A percentile compares a stretch with the other conserved stretches of the same genome.
phyloP scores from a whole-genome alignment of 2,329 filamentous ascomycete species.

The Colletotrichum orchidophilum region DNA sequence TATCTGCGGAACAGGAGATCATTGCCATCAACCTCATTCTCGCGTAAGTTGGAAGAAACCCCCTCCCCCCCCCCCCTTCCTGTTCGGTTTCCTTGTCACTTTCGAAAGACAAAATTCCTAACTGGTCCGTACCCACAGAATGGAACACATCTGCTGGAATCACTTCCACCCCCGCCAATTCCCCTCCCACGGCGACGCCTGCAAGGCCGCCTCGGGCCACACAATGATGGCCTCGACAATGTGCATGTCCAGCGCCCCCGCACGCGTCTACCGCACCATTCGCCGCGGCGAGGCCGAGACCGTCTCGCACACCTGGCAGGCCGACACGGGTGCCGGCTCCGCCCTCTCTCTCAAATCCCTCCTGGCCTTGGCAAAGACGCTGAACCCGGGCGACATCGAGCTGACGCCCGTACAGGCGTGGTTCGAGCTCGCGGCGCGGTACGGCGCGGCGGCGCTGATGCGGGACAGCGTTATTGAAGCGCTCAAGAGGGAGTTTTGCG shows the following conservation, averaged over 20 bases:
- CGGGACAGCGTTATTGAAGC: slow-evolving; percentile 44
- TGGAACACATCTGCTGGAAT: slow-evolving; percentile 63
- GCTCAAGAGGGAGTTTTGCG: slow-evolving; percentile 52
- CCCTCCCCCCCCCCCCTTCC: background rate
- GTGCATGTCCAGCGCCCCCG: slow-evolving; percentile 51
- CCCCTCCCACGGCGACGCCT: slow-evolving; percentile 43
- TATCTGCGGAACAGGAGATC: slow-evolving; percentile 52
- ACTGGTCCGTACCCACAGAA: slow-evolving; percentile 41
- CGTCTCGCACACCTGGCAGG: slow-evolving; percentile 44
- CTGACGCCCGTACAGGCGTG: slow-evolving; percentile 63
- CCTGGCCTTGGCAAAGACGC: slow-evolving; percentile 54
- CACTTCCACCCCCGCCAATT: slow-evolving; percentile 56
- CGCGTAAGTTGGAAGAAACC: slow-evolving; percentile 49
- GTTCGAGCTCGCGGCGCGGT: slow-evolving; percentile 60
- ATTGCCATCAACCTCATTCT: slow-evolving; percentile 63
- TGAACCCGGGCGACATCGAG: slow-evolving; percentile 54
- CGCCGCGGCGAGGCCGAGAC: slow-evolving; percentile 15
- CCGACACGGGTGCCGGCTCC: slow-evolving; percentile 36
- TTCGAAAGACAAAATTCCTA: background rate
- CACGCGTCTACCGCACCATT: slow-evolving; percentile 41
- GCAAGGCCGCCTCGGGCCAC: slow-evolving; percentile 49
- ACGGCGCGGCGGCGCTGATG: slow-evolving; percentile 50
- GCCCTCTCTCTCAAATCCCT: slow-evolving; percentile 54
- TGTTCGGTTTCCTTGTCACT: no score
- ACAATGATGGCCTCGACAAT: slow-evolving; percentile 55